Evolutionary conservation across 345 rosid genomes (phyloP).

Genomic region (Alliaria petiolata): DNA sequence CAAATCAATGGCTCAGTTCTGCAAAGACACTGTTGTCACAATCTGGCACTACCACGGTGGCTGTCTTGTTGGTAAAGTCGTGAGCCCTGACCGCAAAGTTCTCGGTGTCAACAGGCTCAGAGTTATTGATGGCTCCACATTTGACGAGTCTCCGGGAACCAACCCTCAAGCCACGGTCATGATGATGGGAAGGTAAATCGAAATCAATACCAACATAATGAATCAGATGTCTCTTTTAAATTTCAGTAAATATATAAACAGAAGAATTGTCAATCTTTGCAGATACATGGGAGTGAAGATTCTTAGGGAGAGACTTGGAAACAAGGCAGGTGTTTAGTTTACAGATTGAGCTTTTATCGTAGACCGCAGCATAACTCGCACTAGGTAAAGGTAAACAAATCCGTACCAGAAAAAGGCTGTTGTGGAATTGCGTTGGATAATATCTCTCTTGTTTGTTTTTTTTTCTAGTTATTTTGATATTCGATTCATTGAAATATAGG

Average conservation of each 20-base stretch:
- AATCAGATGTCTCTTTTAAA: not conserved
- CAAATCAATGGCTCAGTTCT: conserved; percentile 86
- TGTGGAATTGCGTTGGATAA: conserved; percentile 17
- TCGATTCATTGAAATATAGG: conserved; percentile 25
- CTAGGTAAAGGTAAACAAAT: not conserved
- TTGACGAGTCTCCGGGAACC: conserved; percentile 82
- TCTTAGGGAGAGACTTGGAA: conserved; percentile 66
- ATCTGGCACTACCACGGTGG: conserved; percentile 99
- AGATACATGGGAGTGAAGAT: conserved; percentile 93
- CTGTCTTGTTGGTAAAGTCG: conserved; percentile 81
- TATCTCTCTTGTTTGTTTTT: not conserved
- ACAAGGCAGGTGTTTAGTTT: conserved; percentile 47
- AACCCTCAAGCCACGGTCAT: conserved; percentile 95
- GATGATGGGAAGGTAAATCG: conserved; percentile 95
- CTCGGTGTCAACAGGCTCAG: conserved; percentile 70
- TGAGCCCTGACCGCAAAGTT: conserved; percentile 47
- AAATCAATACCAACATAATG: conserved; percentile 15
- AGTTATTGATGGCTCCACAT: conserved; percentile 79
- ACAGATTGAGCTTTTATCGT: not conserved
- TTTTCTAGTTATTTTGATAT: conserved; percentile 19
- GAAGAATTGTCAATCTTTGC: conserved; percentile 29
- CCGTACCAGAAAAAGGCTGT: conserved; percentile 8
- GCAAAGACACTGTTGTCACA: conserved; percentile 87
- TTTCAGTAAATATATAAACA: not conserved
- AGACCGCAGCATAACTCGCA: not conserved